phyloP scores from a whole-genome alignment of 257 asterid species.

The Nicotiana tomentosiformis region DNA sequence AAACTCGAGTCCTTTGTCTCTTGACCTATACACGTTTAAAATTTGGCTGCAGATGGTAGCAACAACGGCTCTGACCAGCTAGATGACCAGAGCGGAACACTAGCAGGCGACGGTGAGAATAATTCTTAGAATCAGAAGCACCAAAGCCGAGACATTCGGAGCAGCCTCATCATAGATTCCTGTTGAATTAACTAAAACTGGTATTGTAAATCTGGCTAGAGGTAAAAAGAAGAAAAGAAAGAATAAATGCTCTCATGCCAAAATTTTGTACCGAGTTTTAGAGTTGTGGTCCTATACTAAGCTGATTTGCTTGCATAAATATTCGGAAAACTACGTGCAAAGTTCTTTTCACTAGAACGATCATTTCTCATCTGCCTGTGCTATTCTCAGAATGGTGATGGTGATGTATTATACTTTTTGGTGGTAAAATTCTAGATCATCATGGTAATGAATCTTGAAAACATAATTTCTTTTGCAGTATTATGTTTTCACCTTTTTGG shows the following conservation, averaged over 20 bases:
- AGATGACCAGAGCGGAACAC: background rate
- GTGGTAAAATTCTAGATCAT: background rate
- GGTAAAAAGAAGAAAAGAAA: background rate
- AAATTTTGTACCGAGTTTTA: background rate
- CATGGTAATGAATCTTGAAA: background rate
- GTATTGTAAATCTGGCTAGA: background rate
- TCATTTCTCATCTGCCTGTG: background rate
- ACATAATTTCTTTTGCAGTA: background rate
- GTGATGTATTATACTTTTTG: background rate
- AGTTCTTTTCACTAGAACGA: background rate
- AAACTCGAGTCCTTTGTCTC: background rate
- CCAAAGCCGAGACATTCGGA: background rate
- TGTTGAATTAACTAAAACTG: background rate
- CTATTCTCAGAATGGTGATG: background rate
- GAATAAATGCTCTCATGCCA: slow-evolving; percentile 1
- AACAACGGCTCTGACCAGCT: background rate
- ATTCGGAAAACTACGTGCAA: background rate
- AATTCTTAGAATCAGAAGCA: slow-evolving; percentile 2
- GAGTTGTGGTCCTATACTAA: background rate
- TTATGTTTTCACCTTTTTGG: background rate
- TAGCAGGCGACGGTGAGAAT: background rate
- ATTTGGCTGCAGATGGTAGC: slow-evolving; percentile 2
- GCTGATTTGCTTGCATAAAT: slow-evolving; percentile 1
- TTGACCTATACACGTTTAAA: background rate
- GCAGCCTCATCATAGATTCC: background rate